These are phyloP conservation scores for Paralagenidium karlingii DNA, from an alignment of 352 stramenopile genomes.

Conservation along the genomic window DNA sequence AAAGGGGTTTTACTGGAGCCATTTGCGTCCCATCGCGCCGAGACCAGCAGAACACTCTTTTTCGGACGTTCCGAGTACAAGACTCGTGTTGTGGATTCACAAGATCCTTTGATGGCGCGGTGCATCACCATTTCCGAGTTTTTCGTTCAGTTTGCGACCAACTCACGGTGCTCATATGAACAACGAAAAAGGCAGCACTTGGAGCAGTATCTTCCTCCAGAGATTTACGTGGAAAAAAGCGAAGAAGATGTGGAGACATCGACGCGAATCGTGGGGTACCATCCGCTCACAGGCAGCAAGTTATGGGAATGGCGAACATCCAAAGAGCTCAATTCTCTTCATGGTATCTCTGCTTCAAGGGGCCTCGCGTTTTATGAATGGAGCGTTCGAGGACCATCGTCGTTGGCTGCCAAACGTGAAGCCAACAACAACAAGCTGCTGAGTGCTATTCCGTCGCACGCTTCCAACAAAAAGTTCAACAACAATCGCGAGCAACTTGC, in stretches of 20 bases:
- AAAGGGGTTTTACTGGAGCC: slow-evolving; percentile 46
- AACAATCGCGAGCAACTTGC: no score
- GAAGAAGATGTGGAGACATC: slow-evolving; percentile 32
- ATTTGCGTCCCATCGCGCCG: slow-evolving; percentile 6
- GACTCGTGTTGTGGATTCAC: slow-evolving; percentile 43
- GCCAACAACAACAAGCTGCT: slow-evolving; percentile 10
- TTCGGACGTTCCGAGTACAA: slow-evolving; percentile 68
- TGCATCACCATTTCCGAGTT: slow-evolving; percentile 79
- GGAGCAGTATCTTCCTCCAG: slow-evolving; percentile 11
- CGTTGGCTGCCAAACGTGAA: slow-evolving; percentile 8
- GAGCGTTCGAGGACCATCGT: slow-evolving; percentile 57
- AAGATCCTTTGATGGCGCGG: slow-evolving; percentile 38
- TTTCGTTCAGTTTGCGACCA: slow-evolving; percentile 59
- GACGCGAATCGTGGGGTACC: no score
- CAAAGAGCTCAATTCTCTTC: no score
- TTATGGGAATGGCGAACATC: no score
- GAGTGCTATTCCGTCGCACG: slow-evolving; percentile 11
- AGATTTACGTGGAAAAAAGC: slow-evolving; percentile 47
- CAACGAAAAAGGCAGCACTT: slow-evolving; percentile 6
- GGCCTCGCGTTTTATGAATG: slow-evolving; percentile 69
- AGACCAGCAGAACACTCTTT: slow-evolving; percentile 20
- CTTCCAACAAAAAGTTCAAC: slow-evolving; percentile 21
- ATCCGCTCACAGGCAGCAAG: slow-evolving; percentile 53
- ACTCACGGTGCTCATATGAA: slow-evolving; percentile 26
- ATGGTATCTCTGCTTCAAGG: no score